Evolutionary conservation across 2,329 filamentous ascomycete genomes (phyloP), one percentile per base, ranked within the genome.

Genomic region (Aspergillus ustus): DNA sequence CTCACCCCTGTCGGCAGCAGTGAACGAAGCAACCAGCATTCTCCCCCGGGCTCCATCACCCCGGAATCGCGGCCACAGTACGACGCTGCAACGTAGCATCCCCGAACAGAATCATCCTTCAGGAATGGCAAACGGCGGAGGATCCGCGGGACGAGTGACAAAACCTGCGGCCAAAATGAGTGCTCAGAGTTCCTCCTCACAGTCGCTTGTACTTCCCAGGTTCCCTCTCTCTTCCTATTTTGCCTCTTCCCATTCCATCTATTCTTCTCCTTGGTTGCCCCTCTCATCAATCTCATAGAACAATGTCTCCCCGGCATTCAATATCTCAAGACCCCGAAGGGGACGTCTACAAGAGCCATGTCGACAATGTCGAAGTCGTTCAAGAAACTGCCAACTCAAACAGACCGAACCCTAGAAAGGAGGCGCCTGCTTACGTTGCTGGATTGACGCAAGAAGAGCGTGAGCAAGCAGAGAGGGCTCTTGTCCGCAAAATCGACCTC

Each of bases 401-500:
- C 61, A 72, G 60, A 37, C 70, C 70, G 2, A 71, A 70, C 25
- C 61, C 69, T 1, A 63, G 48, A 17, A 72, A 71, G 29, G 69
- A 75, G 60, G 70, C 74, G 7, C 74, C 74, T 3, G 62, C 67
- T 44, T 73, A 73, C 40, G 71, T 77, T 45, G 69, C 78, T 34
- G 73, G 80, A 51, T 76, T 88, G 69, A 80, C 81, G 2, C 76
- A 79, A 1, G 84, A 83, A 45, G 82, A 86, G 62, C 84, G 87
- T 13, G 70, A 72, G 0, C 70, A 72, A 15, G 78, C 85, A 1
- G 89, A 92, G 72, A 80, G 77, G 61, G 82, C 80, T 40, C 77
- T 93, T 68, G 84, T 87, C 73, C 84, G 87, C 67, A 93, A 92
- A 78, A 87, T 93, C 58, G 91, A 93, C 71, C 68, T 83, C 20